Evolutionary conservation across 176 grass and related monocot species (phyloP).

Genomic region (Avena eriantha): DNA sequence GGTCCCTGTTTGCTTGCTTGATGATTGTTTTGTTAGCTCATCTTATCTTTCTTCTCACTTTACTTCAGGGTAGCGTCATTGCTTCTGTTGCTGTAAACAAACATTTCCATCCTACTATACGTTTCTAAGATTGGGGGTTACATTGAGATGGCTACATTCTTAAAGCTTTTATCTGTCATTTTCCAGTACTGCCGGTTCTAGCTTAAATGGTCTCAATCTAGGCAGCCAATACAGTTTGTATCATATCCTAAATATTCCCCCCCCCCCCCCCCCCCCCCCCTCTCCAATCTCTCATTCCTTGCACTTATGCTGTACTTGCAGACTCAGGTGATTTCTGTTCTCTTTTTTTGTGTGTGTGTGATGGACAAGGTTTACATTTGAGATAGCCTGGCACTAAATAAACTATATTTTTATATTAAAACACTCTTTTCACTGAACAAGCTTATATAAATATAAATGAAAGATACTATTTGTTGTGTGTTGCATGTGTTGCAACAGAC

Average conservation of each 20-base stretch:
- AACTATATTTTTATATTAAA: background rate
- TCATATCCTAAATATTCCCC: conserved; percentile 28
- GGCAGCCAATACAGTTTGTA: background rate
- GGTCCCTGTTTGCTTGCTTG: conserved; percentile 29
- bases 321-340: background rate
- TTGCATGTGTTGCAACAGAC: background rate
- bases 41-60: conserved; percentile 39
- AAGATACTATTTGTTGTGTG: background rate
- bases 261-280: too few species aligned
- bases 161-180: conserved; percentile 26
- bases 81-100: conserved; percentile 54
- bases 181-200: conserved; percentile 28
- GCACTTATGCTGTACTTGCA: background rate
- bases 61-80: conserved; percentile 42
- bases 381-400: background rate
- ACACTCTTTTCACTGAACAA: background rate
- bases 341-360: background rate
- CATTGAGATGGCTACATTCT: conserved; percentile 39
- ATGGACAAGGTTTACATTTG: conserved; percentile 7
- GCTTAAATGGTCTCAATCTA: conserved; percentile 14
- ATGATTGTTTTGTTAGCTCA: conserved; percentile 26
- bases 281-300: background rate
- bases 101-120: conserved; percentile 55
- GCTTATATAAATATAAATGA: background rate
- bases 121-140: conserved; percentile 53